These are phyloP conservation scores for Globisporangium perplexum DNA, from an alignment of 352 stramenopile genomes.

Conservation along the genomic window DNA sequence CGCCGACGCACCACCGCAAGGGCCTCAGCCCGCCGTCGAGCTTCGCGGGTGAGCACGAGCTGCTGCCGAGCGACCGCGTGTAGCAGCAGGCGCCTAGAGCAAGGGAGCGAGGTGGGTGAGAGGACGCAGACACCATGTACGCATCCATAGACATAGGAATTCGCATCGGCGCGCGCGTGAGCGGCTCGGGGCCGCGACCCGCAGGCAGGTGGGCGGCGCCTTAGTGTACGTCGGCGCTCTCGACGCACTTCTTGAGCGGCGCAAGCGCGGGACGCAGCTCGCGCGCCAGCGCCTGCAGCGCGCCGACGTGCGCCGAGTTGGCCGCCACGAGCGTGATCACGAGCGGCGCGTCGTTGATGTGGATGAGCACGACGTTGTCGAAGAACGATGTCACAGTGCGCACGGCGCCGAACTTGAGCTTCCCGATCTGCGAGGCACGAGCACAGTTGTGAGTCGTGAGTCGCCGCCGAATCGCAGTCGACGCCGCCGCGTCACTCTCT, in stretches of 20 bases:
- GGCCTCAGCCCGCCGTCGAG: slow-evolving; percentile 10
- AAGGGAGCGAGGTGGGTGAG: too few relatives aligned
- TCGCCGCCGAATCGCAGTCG: too few relatives aligned
- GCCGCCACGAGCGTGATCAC: slow-evolving; percentile 74
- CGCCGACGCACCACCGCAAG: slow-evolving; percentile 16
- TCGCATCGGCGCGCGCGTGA: too few relatives aligned
- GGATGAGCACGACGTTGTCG: slow-evolving; percentile 61
- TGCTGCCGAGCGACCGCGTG: slow-evolving; percentile 8
- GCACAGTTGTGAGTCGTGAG: neutral
- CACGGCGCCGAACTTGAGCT: slow-evolving; percentile 74
- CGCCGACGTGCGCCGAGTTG: slow-evolving; percentile 51
- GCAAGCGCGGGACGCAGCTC: slow-evolving; percentile 56
- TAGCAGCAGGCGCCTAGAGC: neutral
- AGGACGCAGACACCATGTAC: neutral
- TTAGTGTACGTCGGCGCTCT: slow-evolving; percentile 71
- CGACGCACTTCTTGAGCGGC: slow-evolving; percentile 66
- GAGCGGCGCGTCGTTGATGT: slow-evolving; percentile 72
- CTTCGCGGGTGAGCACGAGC: slow-evolving; percentile 16
- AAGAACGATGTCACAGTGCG: slow-evolving; percentile 75
- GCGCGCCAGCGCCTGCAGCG: slow-evolving; percentile 45
- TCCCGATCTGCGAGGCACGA: slow-evolving; percentile 38
- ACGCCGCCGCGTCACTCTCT: too few relatives aligned
- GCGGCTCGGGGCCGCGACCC: too few relatives aligned
- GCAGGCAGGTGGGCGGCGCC: neutral
- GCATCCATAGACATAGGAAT: neutral